Evolutionary conservation across 1,284 basidiomycete genomes (phyloP).

Genomic region (Sphaerobolus stellatus): DNA sequence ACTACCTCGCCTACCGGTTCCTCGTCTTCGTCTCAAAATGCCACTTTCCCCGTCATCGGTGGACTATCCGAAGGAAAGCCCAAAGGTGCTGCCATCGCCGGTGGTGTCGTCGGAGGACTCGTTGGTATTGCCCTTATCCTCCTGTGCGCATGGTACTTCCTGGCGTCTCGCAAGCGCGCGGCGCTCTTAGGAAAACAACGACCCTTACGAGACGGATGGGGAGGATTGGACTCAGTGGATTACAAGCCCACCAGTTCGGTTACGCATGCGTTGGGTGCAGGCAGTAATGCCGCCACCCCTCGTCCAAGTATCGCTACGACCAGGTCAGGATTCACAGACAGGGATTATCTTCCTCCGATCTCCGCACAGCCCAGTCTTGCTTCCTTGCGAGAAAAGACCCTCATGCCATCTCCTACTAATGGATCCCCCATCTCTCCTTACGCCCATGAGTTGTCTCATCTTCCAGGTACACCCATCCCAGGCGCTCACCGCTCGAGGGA

Average conservation of each 20-base stretch:
- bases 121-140: neutral
- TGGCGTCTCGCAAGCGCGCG: neutral
- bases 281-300: neutral
- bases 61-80: no score
- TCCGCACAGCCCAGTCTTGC: neutral
- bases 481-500: neutral
- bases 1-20: no score
- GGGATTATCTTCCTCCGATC: neutral
- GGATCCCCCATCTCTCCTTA: neutral
- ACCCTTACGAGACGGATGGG: neutral
- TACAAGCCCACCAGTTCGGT: neutral
- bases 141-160: neutral
- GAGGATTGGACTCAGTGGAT: conserved; percentile 1
- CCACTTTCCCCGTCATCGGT: no score
- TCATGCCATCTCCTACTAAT: neutral
- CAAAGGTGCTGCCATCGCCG: conserved; percentile 1
- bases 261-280: no score
- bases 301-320: neutral
- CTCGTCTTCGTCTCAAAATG: no score
- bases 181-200: neutral
- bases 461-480: neutral
- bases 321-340: neutral
- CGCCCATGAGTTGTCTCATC: neutral
- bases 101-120: conserved; percentile 3
- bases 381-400: neutral